These are phyloP conservation scores for Saccharomycopsis sp. DNA, from an alignment of 805 yeast genomes.

Conservation along the genomic window DNA sequence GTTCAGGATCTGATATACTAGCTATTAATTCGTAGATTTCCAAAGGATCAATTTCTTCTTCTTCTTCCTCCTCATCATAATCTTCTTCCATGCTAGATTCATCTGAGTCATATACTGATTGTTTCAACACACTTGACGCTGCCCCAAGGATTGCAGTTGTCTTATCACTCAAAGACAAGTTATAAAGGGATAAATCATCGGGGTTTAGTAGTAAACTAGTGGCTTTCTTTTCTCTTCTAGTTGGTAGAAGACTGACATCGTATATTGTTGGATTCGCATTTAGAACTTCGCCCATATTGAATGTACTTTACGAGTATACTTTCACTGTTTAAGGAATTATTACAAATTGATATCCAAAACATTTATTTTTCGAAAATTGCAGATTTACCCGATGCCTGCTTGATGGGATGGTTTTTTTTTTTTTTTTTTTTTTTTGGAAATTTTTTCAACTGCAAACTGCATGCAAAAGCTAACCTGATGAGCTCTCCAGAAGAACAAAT, in stretches of 20 bases:
- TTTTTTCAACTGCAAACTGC: no score
- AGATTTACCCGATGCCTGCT: no score
- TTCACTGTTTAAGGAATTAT: no score
- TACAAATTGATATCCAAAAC: no score
- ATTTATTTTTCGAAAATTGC: no score
- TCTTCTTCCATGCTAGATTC: slow-evolving; percentile 23
- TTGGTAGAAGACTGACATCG: slow-evolving; percentile 72
- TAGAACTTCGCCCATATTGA: slow-evolving; percentile 68
- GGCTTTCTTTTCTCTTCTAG: slow-evolving; percentile 35
- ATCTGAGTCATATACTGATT: slow-evolving; percentile 16
- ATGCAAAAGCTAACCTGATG: no score
- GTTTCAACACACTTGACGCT: slow-evolving; percentile 1
- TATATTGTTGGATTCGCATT: slow-evolving; percentile 88
- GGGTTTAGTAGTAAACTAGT: neutral
- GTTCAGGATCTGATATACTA: slow-evolving; percentile 92
- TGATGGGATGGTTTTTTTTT: neutral
- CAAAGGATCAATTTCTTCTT: slow-evolving; percentile 66
- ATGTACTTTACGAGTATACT: neutral
- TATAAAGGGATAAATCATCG: slow-evolving; percentile 1
- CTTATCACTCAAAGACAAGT: slow-evolving; percentile 2
- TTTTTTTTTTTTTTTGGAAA: neutral
- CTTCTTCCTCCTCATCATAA: slow-evolving; percentile 27
- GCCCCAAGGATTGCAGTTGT: neutral
- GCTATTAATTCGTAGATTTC: slow-evolving; percentile 85
- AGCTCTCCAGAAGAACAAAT: neutral